Base-by-base conservation (phyloP, 345 rosid genomes). In the Populus deltoides region DNA sequence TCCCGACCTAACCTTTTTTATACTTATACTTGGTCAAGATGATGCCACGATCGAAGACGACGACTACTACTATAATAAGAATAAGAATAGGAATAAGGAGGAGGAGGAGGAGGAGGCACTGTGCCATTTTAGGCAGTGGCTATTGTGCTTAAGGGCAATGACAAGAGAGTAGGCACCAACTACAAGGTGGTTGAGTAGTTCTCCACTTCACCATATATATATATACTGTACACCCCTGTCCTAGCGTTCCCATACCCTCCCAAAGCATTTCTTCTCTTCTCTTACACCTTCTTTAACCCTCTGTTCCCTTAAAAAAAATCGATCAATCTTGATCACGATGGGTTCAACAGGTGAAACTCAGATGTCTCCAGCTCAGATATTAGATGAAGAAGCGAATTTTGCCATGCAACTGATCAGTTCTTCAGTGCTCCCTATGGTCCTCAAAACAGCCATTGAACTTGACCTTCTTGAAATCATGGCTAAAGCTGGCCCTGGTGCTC, bases 391-490 rank as follows among this genome's bases (percentile, higher is more conserved):
- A 78, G 92, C 91, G 1, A 89, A 88, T 55, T 92, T 88, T 69
- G 95, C 97, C 68, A 87, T 93, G 87, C 97, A 92, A 59, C 86
- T 95, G 45, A 80, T 89, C 5, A 87, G 97, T 24, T 90, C 89
- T 18, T 93, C 97, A 2, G 93, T 91, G 51, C 90, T 93, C 9
- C 97, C 99, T 0, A 95, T 93, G 98, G 89, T 86, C 68, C 92
- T 95, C 47, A 93, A 92, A 82, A n/a, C 99, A 1, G 96, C 98
- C 75, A 70, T 95, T 4, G 99, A 95, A 69, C 97, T 95, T 0
- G 98, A 92, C 81, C 84, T 95, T 33, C 93, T 93, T 12, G 96
- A 95, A 85, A 90, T 95, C 86, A 90, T 95, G 82, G 88, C 90
- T 15, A 90, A 86, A 81, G 85, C 91, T 0, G 86, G 90, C 5